Percentiles rank a stretch among this genome's conserved stretches.
These are phyloP conservation scores for Hortiboletus campestris DNA, from an alignment of 768 basidiomycete genomes.

Conservation along the genomic window DNA sequence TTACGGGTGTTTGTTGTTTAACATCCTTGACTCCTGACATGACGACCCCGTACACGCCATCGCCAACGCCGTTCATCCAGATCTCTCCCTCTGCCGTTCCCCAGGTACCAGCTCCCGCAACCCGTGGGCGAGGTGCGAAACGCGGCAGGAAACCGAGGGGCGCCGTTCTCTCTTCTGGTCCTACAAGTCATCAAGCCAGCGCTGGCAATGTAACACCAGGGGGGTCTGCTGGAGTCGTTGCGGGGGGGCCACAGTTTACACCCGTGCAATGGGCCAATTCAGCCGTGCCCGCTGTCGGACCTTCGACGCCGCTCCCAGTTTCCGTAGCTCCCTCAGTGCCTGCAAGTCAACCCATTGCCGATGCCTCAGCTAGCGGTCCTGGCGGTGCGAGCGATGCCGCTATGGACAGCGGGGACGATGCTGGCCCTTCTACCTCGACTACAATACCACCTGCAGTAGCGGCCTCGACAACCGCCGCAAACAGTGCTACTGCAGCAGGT, in stretches of 20 bases:
- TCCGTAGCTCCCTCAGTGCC: background rate
- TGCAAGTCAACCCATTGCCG: slow-evolving; percentile 8
- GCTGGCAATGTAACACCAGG: background rate
- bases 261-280: slow-evolving; percentile 41
- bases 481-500: background rate
- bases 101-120: slow-evolving; percentile 20
- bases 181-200: slow-evolving; percentile 11
- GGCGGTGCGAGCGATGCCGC: slow-evolving; percentile 1
- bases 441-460: background rate
- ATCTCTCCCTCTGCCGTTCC: slow-evolving; percentile 18
- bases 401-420: slow-evolving; percentile 23
- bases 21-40: slow-evolving; percentile 2
- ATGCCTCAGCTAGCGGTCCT: background rate
- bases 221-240: background rate
- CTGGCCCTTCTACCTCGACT: slow-evolving; percentile 11
- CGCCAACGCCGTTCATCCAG: slow-evolving; percentile 24
- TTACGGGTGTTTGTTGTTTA: slow-evolving; percentile 15
- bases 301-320: slow-evolving; percentile 14
- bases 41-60: slow-evolving; percentile 23
- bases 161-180: slow-evolving; percentile 5
- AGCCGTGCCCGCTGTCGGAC: slow-evolving; percentile 1
- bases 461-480: background rate
- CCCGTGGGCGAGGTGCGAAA: slow-evolving; percentile 28
- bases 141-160: slow-evolving; percentile 27
- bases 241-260: slow-evolving; percentile 25